Evolutionary conservation across 2,329 filamentous ascomycete species (phyloP).

Genomic region (Knoxdaviesia proteae): DNA sequence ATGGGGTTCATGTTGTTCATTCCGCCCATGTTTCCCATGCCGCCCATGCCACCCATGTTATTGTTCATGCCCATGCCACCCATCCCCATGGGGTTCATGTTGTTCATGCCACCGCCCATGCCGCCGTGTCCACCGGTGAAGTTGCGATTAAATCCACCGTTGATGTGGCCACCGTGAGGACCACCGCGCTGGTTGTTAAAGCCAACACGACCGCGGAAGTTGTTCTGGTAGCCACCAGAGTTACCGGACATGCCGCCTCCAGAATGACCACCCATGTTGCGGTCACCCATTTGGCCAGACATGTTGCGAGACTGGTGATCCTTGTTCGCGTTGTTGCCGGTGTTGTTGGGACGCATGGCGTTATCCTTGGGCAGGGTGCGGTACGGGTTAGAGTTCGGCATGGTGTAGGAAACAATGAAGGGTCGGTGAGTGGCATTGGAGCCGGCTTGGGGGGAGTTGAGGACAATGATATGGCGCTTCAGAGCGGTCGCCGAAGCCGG

Average conservation of each 20-base stretch:
- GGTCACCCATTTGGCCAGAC: constrained; percentile 27
- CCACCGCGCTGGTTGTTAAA: constrained; percentile 25
- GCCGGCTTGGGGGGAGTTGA: constrained; percentile 14
- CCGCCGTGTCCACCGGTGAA: constrained; percentile 8
- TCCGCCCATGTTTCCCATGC: constrained; percentile 27
- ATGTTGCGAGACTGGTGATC: constrained; percentile 35
- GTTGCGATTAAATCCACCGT: constrained; percentile 20
- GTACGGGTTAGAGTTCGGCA: constrained; percentile 66
- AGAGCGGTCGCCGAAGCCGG: constrained; percentile 69
- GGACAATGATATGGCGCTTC: constrained; percentile 60
- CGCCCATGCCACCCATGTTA: constrained; percentile 27
- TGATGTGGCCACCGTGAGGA: constrained; percentile 24
- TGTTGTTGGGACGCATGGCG: constrained; percentile 20
- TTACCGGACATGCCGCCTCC: too few species aligned
- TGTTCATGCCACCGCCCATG: constrained; percentile 14
- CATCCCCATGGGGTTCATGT: constrained; percentile 7
- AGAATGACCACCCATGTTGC: constrained; percentile 14
- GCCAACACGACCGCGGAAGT: constrained; percentile 29
- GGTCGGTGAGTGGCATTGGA: constrained; percentile 45
- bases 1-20: constrained; percentile 2
- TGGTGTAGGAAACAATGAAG: constrained; percentile 53
- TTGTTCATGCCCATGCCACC: constrained; percentile 23
- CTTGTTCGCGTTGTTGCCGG: constrained; percentile 36
- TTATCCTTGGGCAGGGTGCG: constrained; percentile 78
- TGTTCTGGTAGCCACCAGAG: constrained; percentile 27